These are phyloP conservation scores for Histomonas meleagridis DNA, from an alignment of 208 protist species.

Conservation along the genomic window DNA sequence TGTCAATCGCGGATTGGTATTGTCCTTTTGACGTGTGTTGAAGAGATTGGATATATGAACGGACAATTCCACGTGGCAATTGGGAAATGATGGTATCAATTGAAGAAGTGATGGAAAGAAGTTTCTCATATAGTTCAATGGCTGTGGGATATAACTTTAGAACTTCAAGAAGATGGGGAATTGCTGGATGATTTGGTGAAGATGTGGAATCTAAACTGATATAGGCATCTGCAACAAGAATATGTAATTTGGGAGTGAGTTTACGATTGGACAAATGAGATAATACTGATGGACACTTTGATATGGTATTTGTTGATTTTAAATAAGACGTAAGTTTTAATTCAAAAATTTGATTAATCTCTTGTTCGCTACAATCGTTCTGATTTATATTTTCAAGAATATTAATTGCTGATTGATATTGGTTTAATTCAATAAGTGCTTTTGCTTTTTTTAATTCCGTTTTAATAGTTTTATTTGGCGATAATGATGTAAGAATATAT, in stretches of 20 bases:
- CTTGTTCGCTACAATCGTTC: neutral
- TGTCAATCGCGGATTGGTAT: neutral
- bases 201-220: neutral
- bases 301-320: neutral
- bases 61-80: neutral
- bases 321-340: neutral
- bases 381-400: neutral
- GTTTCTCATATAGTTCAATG: neutral
- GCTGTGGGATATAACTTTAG: neutral
- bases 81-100: neutral
- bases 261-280: neutral
- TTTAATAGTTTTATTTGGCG: neutral
- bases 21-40: neutral
- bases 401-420: neutral
- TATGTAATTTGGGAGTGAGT: neutral
- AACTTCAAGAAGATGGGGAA: conserved; percentile 4
- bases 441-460: neutral
- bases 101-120: neutral
- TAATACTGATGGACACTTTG: neutral
- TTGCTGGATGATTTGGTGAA: conserved; percentile 2
- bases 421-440: neutral
- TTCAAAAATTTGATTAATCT: neutral
- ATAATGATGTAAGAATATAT: neutral
- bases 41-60: neutral
- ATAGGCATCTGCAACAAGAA: neutral